A percentile compares a stretch with the other conserved stretches of the same genome.
Conservation (phyloP, 1,139 yeast genomes). For the Hyphopichia wangnamkhiaoensis region DNA sequence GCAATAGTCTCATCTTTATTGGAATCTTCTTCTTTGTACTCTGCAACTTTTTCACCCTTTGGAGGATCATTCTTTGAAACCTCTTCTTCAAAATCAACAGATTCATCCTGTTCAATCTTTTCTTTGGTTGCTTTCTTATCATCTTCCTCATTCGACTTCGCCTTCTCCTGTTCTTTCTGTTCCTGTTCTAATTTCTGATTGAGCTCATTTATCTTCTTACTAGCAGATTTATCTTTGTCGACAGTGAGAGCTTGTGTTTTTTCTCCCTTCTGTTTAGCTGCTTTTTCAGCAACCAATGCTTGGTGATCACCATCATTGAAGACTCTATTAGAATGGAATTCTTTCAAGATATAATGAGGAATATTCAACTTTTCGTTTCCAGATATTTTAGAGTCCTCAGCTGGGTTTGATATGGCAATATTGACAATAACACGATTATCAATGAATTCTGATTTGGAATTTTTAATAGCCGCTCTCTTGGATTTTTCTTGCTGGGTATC, state of each 20-base stretch:
- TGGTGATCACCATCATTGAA: slow-evolving; percentile 33
- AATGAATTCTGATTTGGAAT: slow-evolving; percentile 5
- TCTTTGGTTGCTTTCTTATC: slow-evolving; percentile 6
- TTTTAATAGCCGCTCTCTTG: slow-evolving; percentile 5
- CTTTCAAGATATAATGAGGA: slow-evolving; percentile 32
- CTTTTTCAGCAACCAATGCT: slow-evolving; percentile 18
- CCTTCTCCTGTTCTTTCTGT: slow-evolving; percentile 7
- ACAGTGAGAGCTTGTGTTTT: slow-evolving; percentile 12
- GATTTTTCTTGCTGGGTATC: slow-evolving; percentile 4
- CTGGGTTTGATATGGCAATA: slow-evolving; percentile 33
- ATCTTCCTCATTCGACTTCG: slow-evolving; percentile 7
- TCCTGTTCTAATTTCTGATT: slow-evolving; percentile 11
- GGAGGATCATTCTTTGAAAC: slow-evolving; percentile 5
- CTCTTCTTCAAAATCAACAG: slow-evolving; percentile 6
- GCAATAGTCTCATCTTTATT: slow-evolving; percentile 5
- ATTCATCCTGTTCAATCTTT: slow-evolving; percentile 1
- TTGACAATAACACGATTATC: slow-evolving; percentile 35
- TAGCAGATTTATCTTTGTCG: slow-evolving; percentile 18
- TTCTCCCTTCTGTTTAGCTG: slow-evolving; percentile 15
- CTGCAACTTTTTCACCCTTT: slow-evolving; percentile 1
- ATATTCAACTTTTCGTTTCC: slow-evolving; percentile 33
- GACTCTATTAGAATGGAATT: slow-evolving; percentile 25
- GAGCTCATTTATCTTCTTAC: slow-evolving; percentile 14
- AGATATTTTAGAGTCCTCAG: slow-evolving; percentile 25
- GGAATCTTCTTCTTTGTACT: slow-evolving; percentile 5